These are phyloP conservation scores for Scleromitrula shiraiana DNA, from an alignment of 2,329 filamentous ascomycete genomes.

Conservation along the genomic window DNA sequence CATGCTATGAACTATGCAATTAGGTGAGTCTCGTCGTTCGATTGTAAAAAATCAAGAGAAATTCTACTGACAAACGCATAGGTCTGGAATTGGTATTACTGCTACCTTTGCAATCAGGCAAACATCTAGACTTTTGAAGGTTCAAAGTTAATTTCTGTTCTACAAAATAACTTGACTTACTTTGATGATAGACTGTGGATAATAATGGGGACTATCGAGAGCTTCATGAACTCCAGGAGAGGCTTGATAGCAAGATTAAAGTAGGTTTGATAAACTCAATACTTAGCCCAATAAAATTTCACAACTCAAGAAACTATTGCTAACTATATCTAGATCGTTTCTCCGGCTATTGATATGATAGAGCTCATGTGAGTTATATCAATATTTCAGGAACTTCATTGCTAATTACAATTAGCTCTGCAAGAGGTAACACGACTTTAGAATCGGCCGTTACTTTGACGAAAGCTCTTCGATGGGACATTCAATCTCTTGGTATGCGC, in stretches of 20 bases:
- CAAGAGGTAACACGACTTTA: slow-evolving; percentile 68
- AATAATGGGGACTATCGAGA: slow-evolving; percentile 60
- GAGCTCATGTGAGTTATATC: slow-evolving; percentile 62
- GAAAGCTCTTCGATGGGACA: slow-evolving; percentile 74
- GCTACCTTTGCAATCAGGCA: slow-evolving; percentile 79
- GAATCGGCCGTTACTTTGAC: slow-evolving; percentile 80
- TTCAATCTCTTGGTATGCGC: slow-evolving; percentile 68
- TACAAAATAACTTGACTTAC: not conserved
- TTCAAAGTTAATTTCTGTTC: slow-evolving; percentile 21
- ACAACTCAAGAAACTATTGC: not conserved
- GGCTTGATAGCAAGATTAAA: slow-evolving; percentile 78
- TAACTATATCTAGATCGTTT: slow-evolving; percentile 57
- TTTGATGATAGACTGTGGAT: slow-evolving; percentile 50
- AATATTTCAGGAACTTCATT: slow-evolving; percentile 29
- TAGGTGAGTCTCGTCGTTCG: slow-evolving; percentile 33
- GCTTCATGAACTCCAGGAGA: slow-evolving; percentile 61
- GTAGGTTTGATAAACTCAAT: slow-evolving; percentile 44
- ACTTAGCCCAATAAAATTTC: slow-evolving; percentile 1
- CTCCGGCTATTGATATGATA: slow-evolving; percentile 85
- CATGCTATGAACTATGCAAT: slow-evolving; percentile 75
- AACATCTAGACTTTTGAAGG: slow-evolving; percentile 67
- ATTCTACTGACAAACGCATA: slow-evolving; percentile 18
- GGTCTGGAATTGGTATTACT: slow-evolving; percentile 76
- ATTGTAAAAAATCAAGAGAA: not conserved
- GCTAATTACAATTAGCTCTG: slow-evolving; percentile 40